phyloP scores from a whole-genome alignment of 139 green algal species.

The Diplosphaera chodatii region DNA sequence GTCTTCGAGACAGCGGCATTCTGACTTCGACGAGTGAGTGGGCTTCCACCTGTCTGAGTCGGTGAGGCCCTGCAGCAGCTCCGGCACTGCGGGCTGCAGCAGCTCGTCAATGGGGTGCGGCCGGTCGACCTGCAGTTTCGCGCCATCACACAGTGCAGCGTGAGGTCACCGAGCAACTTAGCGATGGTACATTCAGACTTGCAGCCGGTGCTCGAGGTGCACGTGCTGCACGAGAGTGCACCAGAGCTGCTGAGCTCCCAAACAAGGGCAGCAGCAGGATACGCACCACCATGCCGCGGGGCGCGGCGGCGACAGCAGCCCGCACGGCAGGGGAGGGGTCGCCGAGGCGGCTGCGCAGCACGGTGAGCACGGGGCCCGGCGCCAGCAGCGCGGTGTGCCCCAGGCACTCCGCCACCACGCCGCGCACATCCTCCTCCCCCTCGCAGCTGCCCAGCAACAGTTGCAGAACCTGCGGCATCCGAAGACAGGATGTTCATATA shows the following conservation, averaged over 20 bases:
- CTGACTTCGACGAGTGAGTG: too few relatives aligned
- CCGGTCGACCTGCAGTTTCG: conserved; percentile 32
- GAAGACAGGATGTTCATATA: too few relatives aligned
- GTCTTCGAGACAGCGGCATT: too few relatives aligned
- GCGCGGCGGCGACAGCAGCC: conserved; percentile 50
- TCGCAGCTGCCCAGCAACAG: conserved; percentile 66
- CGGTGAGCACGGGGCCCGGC: conserved; percentile 38
- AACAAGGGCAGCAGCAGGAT: too few relatives aligned
- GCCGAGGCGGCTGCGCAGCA: conserved; percentile 19
- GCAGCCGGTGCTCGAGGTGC: too few relatives aligned
- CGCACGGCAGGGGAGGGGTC: conserved; percentile 9
- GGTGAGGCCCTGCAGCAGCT: conserved; percentile 56
- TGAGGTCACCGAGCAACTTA: too few relatives aligned
- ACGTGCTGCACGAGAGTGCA: too few relatives aligned
- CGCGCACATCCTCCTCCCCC: conserved; percentile 86
- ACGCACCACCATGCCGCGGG: conserved; percentile 58
- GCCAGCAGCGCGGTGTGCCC: conserved; percentile 73
- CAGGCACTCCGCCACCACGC: conserved; percentile 90
- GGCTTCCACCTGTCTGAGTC: conserved; percentile 43
- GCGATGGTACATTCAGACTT: too few relatives aligned
- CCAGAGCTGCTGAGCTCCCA: too few relatives aligned
- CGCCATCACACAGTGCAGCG: too few relatives aligned
- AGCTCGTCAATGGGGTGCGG: conserved; percentile 58
- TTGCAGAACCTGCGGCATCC: conserved; percentile 37
- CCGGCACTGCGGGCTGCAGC: conserved; percentile 40